phyloP scores from a whole-genome alignment of 192 early-diverging fungal species.

The Backusella sp. region DNA sequence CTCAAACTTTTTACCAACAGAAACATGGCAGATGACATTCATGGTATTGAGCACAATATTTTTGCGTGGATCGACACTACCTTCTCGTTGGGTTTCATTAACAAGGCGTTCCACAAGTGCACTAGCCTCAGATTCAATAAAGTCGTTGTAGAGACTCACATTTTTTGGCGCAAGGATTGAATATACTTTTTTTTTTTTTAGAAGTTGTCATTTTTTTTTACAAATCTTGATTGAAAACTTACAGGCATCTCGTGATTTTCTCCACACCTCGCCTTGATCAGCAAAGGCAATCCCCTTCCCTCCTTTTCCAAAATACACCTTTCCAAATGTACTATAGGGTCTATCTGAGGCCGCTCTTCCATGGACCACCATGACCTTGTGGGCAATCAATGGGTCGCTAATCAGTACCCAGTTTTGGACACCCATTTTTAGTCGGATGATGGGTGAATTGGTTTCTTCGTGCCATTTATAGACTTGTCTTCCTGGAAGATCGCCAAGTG shows the following conservation, averaged over 20 bases:
- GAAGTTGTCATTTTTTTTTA: not conserved
- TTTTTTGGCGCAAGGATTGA: not conserved
- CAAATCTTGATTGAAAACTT: not conserved
- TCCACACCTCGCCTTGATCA: not conserved
- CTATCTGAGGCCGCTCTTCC: not conserved
- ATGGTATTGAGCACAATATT: not conserved
- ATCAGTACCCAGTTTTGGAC: conserved; percentile 6
- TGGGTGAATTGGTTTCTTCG: conserved; percentile 1
- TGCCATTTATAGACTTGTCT: not conserved
- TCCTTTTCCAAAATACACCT: not conserved
- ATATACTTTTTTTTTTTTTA: not conserved
- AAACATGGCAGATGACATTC: not conserved
- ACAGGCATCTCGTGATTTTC: not conserved
- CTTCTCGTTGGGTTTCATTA: not conserved
- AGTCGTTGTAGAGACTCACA: not conserved
- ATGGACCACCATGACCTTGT: not conserved
- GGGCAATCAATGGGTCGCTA: not conserved
- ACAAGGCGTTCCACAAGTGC: not conserved
- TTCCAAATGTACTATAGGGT: not conserved
- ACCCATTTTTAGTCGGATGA: conserved; percentile 7
- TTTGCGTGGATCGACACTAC: not conserved
- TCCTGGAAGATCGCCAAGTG: not conserved
- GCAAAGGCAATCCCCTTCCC: not conserved
- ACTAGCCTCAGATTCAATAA: not conserved
- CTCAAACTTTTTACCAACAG: not conserved